These are phyloP conservation scores for Arctium lappa DNA, from an alignment of 129 eudicot genomes.

Conservation along the genomic window DNA sequence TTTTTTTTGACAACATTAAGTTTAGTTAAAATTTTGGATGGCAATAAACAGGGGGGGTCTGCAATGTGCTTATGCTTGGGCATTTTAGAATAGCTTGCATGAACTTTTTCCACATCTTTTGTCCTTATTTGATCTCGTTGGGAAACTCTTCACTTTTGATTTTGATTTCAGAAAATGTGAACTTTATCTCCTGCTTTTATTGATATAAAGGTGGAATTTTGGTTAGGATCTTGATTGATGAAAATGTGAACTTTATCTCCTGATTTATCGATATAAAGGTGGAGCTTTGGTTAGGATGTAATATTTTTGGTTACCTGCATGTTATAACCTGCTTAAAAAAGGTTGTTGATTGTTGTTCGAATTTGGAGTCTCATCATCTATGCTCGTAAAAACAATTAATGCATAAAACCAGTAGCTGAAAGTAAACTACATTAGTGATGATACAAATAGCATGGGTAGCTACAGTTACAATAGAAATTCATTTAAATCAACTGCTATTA, in stretches of 20 bases:
- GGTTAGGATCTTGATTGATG: not conserved
- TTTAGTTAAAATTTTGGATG: too few relatives aligned
- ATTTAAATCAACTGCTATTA: too few relatives aligned
- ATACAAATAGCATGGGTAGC: too few relatives aligned
- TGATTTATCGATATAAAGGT: not conserved
- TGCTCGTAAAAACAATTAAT: not conserved
- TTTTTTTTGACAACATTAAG: too few relatives aligned
- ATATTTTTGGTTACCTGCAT: not conserved
- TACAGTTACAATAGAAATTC: too few relatives aligned
- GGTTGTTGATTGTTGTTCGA: not conserved
- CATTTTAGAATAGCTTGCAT: not conserved
- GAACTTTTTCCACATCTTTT: not conserved
- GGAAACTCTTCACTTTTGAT: not conserved
- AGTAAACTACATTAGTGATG: too few relatives aligned
- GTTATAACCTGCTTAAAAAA: not conserved
- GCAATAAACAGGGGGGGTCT: too few relatives aligned
- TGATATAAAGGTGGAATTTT: too few relatives aligned
- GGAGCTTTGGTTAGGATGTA: not conserved
- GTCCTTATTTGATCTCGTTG: not conserved
- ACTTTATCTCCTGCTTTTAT: not conserved
- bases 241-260: not conserved
- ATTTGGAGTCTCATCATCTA: not conserved
- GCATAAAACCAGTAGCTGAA: too few relatives aligned
- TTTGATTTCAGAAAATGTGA: too few relatives aligned
- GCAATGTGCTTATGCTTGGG: not conserved